A percentile compares a stretch with the other conserved stretches of the same genome.
Evolutionary conservation across 371 early-diverging fungal species (phyloP).

Genomic region (Mucor piriformis): DNA sequence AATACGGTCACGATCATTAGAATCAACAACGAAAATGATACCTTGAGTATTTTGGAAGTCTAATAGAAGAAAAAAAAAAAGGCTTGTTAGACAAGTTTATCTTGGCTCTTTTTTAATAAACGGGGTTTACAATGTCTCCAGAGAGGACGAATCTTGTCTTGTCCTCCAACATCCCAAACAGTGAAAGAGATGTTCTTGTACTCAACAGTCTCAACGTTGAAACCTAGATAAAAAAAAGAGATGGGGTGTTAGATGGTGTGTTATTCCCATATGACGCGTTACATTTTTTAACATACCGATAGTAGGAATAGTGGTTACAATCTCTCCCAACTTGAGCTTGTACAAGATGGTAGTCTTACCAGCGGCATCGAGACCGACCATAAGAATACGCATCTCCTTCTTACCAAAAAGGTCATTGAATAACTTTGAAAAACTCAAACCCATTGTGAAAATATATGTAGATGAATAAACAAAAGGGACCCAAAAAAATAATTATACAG

Average conservation of each 20-base stretch:
- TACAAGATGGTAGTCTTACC: constrained; percentile 99
- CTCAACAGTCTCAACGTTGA: constrained; percentile 92
- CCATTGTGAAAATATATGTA: constrained; percentile 38
- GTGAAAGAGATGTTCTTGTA: constrained; percentile 98
- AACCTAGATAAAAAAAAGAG: constrained; percentile 56
- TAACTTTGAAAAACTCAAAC: constrained; percentile 50
- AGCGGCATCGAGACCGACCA: constrained; percentile 97
- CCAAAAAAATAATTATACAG: background rate
- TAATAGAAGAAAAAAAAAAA: constrained; percentile 18
- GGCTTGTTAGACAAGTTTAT: too few species aligned
- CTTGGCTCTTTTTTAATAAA: too few species aligned
- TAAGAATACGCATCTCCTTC: constrained; percentile 95
- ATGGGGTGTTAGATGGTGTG: too few species aligned
- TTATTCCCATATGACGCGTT: too few species aligned
- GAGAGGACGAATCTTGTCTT: constrained; percentile 60
- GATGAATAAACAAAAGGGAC: constrained; percentile 8
- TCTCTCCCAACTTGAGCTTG: constrained; percentile 85
- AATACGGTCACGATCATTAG: constrained; percentile 90
- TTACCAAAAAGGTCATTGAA: constrained; percentile 66
- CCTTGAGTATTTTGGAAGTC: constrained; percentile 96
- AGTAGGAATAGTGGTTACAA: constrained; percentile 96
- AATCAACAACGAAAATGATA: constrained; percentile 97
- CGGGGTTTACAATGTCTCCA: constrained; percentile 57
- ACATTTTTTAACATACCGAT: constrained; percentile 58
- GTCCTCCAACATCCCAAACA: constrained; percentile 94